Evolutionary conservation across 2,329 filamentous ascomycete species (phyloP).

Genomic region (Microdochium bolleyi): DNA sequence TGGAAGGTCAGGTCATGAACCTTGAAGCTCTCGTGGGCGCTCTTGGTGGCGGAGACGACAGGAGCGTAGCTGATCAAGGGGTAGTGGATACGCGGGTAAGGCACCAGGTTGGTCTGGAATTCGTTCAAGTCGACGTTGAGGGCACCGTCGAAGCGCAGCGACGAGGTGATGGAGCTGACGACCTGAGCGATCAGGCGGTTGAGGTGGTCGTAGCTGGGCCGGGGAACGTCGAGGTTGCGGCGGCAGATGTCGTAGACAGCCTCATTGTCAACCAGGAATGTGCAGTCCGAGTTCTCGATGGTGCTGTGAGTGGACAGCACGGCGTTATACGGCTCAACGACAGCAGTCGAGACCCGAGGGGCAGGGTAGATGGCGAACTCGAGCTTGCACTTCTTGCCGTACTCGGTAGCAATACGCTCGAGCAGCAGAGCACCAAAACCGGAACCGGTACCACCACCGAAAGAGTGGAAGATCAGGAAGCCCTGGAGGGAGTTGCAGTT

Average conservation of each 20-base stretch:
- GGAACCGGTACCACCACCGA: slow-evolving; percentile 65
- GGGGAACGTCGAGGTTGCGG: slow-evolving; percentile 61
- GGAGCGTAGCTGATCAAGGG: slow-evolving; percentile 66
- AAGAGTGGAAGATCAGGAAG: slow-evolving; percentile 69
- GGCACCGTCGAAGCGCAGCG: slow-evolving; percentile 63
- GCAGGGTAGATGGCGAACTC: slow-evolving; percentile 68
- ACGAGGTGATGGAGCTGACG: slow-evolving; percentile 67
- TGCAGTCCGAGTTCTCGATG: slow-evolving; percentile 71
- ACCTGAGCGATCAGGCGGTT: slow-evolving; percentile 69
- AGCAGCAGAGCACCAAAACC: slow-evolving; percentile 66
- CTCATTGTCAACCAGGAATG: slow-evolving; percentile 70
- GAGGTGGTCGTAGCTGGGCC: slow-evolving; percentile 62
- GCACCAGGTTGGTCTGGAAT: slow-evolving; percentile 71
- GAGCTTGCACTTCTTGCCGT: slow-evolving; percentile 71
- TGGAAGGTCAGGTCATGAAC: slow-evolving; percentile 69
- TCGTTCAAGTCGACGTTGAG: slow-evolving; percentile 70
- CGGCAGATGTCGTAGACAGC: slow-evolving; percentile 70
- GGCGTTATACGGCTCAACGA: slow-evolving; percentile 69
- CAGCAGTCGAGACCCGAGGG: slow-evolving; percentile 60
- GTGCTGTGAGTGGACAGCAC: slow-evolving; percentile 68
- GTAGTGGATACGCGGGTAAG: slow-evolving; percentile 68
- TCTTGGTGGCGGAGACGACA: slow-evolving; percentile 65
- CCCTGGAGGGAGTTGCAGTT: slow-evolving; percentile 67
- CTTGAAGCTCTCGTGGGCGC: slow-evolving; percentile 82
- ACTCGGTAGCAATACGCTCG: slow-evolving; percentile 66